Base-by-base conservation (phyloP, 2,329 filamentous ascomycete species). In the Colletotrichum spaethianum region DNA sequence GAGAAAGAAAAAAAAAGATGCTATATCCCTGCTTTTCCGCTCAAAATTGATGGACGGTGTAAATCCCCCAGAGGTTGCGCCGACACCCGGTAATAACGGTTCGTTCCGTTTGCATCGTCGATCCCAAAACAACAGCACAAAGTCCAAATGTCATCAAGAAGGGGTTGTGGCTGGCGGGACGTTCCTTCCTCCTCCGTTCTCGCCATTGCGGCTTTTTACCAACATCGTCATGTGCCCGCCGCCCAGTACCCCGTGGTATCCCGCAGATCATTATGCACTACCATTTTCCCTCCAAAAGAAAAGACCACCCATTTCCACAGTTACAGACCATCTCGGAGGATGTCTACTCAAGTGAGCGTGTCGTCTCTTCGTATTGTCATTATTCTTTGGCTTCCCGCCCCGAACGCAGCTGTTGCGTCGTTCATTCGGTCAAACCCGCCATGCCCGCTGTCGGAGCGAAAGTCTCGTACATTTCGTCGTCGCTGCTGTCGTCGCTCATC, bases 401-500 rank as follows among this genome's bases (percentile, higher is more conserved):
- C 26, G 28, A 53, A 31, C 33, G 48, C 16, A 26, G 57, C 48
- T 53, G 50, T 50, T 50, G 55, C 60, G 28, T 31, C 38, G 57
- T 23, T 73, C 50, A 70, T 60, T 78, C 77, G 55, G 74, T 76
- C 75, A 78, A 76, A 8, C 76, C 76, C 9, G 79, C 79, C 76
- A 82, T 78, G 4, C 80, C 81, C 9, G 79, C 76, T 64, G 77
- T 81, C 3, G 80, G 80, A 6, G 79, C 81, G 71, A 82, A 83
- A 18, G 79, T 82, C 8, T 88, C 87, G 73, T 89, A 89, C 81
- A 89, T 87, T 14, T 86, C 86, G 56, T 91, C 89, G 63, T 90
- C 89, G 67, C 86, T 89, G 74, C 85, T 89, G 56, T 87, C 87
- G 26, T 83, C 84, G 44, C 83, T 85, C 40, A 82, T 80, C 11